A percentile compares a stretch with the other conserved stretches of the same genome.
Conservation (phyloP, 2,329 filamentous ascomycete genomes). For the Sarocladium oryzae region DNA sequence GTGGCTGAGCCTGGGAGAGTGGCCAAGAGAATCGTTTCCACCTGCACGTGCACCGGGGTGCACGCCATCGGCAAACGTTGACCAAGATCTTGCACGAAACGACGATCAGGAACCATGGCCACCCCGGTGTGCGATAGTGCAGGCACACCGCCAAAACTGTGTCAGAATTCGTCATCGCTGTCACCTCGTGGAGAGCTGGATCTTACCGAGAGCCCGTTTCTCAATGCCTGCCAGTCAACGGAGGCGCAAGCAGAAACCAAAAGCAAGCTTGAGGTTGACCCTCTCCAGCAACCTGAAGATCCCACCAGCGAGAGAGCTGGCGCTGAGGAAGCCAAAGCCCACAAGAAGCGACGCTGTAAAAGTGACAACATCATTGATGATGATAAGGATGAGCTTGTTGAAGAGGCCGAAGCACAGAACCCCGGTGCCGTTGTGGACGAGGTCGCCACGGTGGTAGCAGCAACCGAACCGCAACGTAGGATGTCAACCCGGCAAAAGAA, state of each 20-base stretch:
- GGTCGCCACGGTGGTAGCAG: neutral
- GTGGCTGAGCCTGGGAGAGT: too few species aligned
- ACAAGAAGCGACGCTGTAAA: too few species aligned
- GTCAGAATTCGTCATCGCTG: neutral
- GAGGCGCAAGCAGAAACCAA: neutral
- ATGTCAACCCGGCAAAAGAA: constrained; percentile 12
- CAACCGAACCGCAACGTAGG: neutral
- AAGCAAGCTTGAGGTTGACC: neutral
- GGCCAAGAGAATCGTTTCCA: neutral
- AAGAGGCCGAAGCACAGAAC: neutral
- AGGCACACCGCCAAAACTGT: neutral
- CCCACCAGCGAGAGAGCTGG: too few species aligned
- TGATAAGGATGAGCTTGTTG: neutral
- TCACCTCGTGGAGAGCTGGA: neutral
- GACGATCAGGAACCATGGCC: neutral
- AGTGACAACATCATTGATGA: neutral
- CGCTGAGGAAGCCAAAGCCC: too few species aligned
- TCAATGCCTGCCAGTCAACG: neutral
- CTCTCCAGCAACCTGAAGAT: too few species aligned
- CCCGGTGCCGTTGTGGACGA: neutral
- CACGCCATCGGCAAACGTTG: neutral
- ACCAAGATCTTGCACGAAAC: neutral
- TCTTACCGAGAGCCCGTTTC: neutral
- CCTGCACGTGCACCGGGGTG: neutral
- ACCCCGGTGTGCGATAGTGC: neutral